phyloP scores from a whole-genome alignment of 1,139 yeast species.

The Blastobotrys serpentis region DNA sequence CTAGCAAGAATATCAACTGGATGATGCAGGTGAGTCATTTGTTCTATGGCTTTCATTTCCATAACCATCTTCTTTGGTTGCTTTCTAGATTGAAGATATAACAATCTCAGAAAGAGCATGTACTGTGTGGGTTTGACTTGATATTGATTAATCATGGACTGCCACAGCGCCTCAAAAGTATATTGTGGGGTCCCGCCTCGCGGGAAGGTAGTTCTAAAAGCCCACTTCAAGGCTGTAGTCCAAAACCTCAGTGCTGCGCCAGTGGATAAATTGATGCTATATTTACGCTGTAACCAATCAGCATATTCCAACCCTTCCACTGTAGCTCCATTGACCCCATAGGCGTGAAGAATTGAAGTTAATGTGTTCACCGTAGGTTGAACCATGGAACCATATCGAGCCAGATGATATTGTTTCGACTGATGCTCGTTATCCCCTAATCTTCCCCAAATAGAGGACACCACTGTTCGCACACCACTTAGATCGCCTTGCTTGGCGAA shows the following conservation, averaged over 20 bases:
- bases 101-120: constrained; percentile 25
- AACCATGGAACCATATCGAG: constrained; percentile 20
- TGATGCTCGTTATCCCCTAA: constrained; percentile 8
- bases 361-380: constrained; percentile 34
- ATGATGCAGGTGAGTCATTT: constrained; percentile 7
- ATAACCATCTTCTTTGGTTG: constrained; percentile 20
- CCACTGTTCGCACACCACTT: constrained; percentile 25
- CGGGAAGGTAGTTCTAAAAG: constrained; percentile 29
- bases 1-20: constrained; percentile 16
- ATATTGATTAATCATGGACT: constrained; percentile 18
- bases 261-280: constrained; percentile 27
- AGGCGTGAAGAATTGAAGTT: constrained; percentile 35
- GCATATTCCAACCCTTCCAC: constrained; percentile 32
- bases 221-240: constrained; percentile 33
- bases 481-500: constrained; percentile 32
- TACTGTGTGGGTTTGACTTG: constrained; percentile 23
- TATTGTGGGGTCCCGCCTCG: constrained; percentile 26
- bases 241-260: constrained; percentile 30
- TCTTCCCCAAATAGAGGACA: constrained; percentile 35
- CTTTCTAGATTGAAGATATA: constrained; percentile 16
- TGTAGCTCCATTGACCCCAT: constrained; percentile 31
- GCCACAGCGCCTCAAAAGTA: constrained; percentile 33
- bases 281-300: constrained; percentile 26
- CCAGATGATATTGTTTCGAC: constrained; percentile 9
- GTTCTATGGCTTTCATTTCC: constrained; percentile 17